Evolutionary conservation across 2,329 filamentous ascomycete genomes (phyloP), one percentile per base, ranked within the genome.

Genomic region (Pseudocercospora ulei): DNA sequence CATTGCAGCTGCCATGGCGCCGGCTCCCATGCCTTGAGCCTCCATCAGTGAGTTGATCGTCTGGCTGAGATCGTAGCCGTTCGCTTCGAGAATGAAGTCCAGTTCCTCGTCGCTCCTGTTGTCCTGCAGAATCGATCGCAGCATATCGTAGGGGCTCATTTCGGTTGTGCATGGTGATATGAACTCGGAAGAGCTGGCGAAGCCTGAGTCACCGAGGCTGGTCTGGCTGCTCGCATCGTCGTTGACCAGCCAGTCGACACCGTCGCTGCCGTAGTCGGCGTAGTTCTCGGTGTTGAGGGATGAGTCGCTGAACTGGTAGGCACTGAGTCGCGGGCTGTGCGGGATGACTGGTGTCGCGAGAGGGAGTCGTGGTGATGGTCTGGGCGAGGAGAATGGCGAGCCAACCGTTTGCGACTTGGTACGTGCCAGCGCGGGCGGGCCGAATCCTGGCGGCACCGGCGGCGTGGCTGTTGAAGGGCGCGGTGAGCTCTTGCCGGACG

Each of bases 121-220:
- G 53, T 90, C 85, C 31, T 88, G 85, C 16, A 98, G 70, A 25
- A 98, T 92, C 4, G 88, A 95, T 46, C 90, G 82, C 39, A 98
- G 71, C 75, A 98, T 96, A 59, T 98, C 90, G 63, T 95, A 94
- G 0, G 90, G 88, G 42, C 84, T 92, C 88, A 98, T 96, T 56
- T 96, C 87, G 40, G 77, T 75, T 56, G 82, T 81, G 58, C 75
- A 72, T 8, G 71, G 67, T 43, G 69, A 67, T 31, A 79, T 69
- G 65, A 76, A 95, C 60, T 95, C 86, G 14, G 87, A 81, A 8
- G 80, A 80, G 27, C 78, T 80, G 55, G 85, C 87, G 44, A 88
- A 71, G 20, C 75, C 77, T 49, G 78, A 85, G 9, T 80, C 70
- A 6, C 73, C 76, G 14, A 79, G 82, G 14, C 86, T 94, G 14